Conservation (phyloP, 1,284 basidiomycete species). For the Cutaneotrichosporon sp. region DNA sequence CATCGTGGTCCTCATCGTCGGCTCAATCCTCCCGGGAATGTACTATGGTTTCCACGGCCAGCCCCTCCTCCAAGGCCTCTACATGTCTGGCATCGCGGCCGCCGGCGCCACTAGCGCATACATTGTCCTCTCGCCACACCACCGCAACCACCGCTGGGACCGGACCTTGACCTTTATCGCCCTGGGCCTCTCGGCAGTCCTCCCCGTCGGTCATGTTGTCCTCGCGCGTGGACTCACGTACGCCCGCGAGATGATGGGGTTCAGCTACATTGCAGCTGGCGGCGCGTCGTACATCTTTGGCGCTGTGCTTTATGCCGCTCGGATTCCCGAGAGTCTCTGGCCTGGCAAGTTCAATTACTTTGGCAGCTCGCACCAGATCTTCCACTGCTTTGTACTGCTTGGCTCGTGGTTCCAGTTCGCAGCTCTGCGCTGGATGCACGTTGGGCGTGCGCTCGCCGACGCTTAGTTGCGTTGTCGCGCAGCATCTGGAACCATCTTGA, state of each 20-base stretch:
- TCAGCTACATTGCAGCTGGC: conserved; percentile 66
- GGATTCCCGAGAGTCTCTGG: conserved; percentile 73
- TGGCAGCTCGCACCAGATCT: conserved; percentile 76
- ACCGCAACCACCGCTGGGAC: conserved; percentile 70
- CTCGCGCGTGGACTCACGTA: conserved; percentile 61
- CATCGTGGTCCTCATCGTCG: conserved; percentile 64
- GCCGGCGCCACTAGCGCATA: conserved; percentile 36
- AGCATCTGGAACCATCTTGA: no score
- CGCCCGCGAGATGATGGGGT: conserved; percentile 64
- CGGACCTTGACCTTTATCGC: conserved; percentile 77
- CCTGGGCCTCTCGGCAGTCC: conserved; percentile 69
- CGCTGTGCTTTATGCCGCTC: conserved; percentile 75
- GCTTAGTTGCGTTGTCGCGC: neutral
- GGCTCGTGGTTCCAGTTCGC: conserved; percentile 74
- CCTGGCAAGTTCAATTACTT: conserved; percentile 80
- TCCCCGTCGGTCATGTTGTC: conserved; percentile 70
- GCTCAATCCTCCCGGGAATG: conserved; percentile 72
- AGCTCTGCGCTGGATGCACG: conserved; percentile 46
- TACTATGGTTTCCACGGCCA: conserved; percentile 52
- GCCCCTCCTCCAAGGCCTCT: conserved; percentile 35
- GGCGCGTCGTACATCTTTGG: conserved; percentile 70
- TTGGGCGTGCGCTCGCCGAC: conserved; percentile 26
- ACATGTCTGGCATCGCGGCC: conserved; percentile 40
- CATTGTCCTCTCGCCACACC: conserved; percentile 75
- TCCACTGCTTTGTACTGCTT: conserved; percentile 75